phyloP scores from a whole-genome alignment of 805 yeast genomes.

The Tetrapisispora taiwanensis region DNA sequence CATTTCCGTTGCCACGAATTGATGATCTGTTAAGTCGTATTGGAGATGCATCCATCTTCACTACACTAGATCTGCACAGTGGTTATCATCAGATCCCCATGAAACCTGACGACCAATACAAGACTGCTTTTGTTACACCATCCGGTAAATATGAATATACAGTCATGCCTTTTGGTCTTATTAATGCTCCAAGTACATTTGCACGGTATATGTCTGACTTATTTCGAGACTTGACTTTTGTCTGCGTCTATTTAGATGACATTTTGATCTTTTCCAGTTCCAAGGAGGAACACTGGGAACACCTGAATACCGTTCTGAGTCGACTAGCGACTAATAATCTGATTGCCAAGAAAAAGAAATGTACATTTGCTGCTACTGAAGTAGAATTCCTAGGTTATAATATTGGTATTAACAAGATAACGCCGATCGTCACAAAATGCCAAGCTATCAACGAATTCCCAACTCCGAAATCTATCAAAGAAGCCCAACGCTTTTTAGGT shows the following conservation, averaged over 20 bases:
- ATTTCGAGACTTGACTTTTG: conserved; percentile 8
- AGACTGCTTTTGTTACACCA: conserved; percentile 10
- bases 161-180: conserved; percentile 15
- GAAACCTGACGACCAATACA: conserved; percentile 2
- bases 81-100: conserved; percentile 11
- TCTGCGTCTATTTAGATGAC: conserved; percentile 12
- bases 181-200: conserved; percentile 13
- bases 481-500: conserved; percentile 13
- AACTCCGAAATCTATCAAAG: conserved; percentile 4
- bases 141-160: conserved; percentile 9
- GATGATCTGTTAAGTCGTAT: conserved; percentile 3
- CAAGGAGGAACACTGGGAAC: conserved; percentile 9
- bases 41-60: conserved; percentile 3
- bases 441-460: conserved; percentile 8
- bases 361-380: conserved; percentile 2
- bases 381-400: conserved; percentile 11
- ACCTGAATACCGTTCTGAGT: conserved; percentile 7
- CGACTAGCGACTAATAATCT: conserved; percentile 2
- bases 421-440: conserved; percentile 11
- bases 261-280: conserved; percentile 7
- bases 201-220: conserved; percentile 14
- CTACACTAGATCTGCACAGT: conserved; percentile 7
- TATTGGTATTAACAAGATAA: conserved; percentile 4
- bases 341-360: conserved; percentile 10
- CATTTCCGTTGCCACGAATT: conserved; percentile 7